A percentile compares a stretch with the other conserved stretches of the same genome.
These are phyloP conservation scores for Neurospora sp. DNA, from an alignment of 495 filamentous ascomycete species.

Conservation along the genomic window DNA sequence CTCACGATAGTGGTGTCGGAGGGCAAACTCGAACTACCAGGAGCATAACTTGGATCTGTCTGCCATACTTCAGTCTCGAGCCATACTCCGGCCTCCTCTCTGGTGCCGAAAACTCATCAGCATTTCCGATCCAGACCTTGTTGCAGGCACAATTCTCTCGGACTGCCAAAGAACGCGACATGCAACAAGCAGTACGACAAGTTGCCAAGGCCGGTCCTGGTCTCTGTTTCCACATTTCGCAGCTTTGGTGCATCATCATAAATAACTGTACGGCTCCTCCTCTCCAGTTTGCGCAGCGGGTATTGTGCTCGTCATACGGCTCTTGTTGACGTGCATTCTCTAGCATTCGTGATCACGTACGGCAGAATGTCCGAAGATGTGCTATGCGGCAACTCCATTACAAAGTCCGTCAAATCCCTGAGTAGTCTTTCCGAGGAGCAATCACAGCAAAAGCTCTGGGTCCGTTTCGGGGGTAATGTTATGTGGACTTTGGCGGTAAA, in stretches of 20 bases:
- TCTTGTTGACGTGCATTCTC: neutral
- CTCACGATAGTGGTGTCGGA: conserved; percentile 11
- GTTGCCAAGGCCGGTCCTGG: conserved; percentile 11
- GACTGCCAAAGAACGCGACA: conserved; percentile 22
- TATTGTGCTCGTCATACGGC: neutral
- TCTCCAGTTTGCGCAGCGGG: neutral
- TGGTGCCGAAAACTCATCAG: conserved; percentile 12
- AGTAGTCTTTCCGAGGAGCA: neutral
- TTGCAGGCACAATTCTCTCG: conserved; percentile 25
- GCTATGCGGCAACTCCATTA: conserved; percentile 10
- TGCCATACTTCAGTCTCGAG: conserved; percentile 31
- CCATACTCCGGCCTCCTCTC: conserved; percentile 19
- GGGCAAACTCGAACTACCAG: conserved; percentile 6
- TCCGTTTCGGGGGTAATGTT: conserved; percentile 1
- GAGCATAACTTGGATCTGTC: conserved; percentile 23
- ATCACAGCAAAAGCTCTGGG: neutral
- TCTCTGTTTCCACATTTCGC: conserved; percentile 30
- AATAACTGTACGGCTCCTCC: conserved; percentile 19
- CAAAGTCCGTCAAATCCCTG: neutral
- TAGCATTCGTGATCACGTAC: conserved; percentile 20
- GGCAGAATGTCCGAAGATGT: conserved; percentile 11
- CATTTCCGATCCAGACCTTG: conserved; percentile 25
- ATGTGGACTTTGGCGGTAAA: conserved; percentile 15
- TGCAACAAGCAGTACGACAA: conserved; percentile 30
- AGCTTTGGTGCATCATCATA: conserved; percentile 28